Base-by-base conservation (phyloP, 306 rosid species). In the barrel medic (Medicago truncatula) region DNA sequence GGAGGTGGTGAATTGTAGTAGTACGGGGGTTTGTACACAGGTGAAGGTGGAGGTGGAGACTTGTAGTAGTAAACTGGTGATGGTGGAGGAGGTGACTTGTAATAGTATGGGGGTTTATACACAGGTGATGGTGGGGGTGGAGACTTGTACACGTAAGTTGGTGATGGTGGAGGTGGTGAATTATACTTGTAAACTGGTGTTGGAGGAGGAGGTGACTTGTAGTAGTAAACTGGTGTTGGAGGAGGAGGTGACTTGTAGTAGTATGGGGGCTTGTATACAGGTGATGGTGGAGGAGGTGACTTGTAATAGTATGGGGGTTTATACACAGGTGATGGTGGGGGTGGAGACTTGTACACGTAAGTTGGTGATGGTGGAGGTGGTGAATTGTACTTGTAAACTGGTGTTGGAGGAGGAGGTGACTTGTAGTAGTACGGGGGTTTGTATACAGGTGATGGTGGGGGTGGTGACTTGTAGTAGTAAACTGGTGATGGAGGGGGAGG, bases 21-120 rank as follows among this genome's bases (percentile, higher is more conserved):
- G 59, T 53, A 53, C 7, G 59, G 59, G 5, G 59, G 59, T 7
- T 52, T n/a, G 10, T 52, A 52, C 2, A 82, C 64, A 10, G 73
- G 77, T 7, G 74, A 31, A 14, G 89, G 91, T 6, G 91, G 91
- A 0, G 91, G 91, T 0, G 91, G 91, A 0, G 84, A 75, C 0
- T 74, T 76, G 59, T 87, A 87, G 28, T 8, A 13, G 6, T 54
- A 54, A 9, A 11, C 9, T 1, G 63, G 63, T 6, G 63, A 1
- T 4, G 63, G 63, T 1, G 63, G 63, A 23, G 63, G 36, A 0
- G 68, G 70, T 0, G 76, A 39, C 14, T 54, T 54, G 60, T 54
- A 54, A 7, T 54, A 54, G 14, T 54, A 54, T 9, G 60, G 60
- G 28, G 60, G 60, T 3, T 54, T 20, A 2, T 54, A 54, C 0